Evolutionary conservation across 306 rosid genomes (phyloP).

Genomic region (Fragaria vesca): DNA sequence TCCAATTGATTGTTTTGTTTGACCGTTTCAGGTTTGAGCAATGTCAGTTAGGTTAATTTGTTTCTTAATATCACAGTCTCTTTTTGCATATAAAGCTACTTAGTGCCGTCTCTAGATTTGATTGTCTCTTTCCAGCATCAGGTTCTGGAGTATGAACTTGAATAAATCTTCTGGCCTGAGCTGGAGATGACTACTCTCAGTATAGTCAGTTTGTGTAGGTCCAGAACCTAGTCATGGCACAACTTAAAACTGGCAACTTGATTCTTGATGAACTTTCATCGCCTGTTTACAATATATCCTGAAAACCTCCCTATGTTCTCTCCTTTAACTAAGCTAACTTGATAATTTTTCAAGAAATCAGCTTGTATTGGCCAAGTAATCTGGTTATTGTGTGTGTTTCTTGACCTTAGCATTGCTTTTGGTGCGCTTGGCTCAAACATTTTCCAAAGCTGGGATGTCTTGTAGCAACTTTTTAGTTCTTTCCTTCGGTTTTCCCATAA

Average conservation of each 20-base stretch:
- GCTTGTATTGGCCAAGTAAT: background rate
- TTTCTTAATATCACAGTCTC: background rate
- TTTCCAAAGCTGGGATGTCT: background rate
- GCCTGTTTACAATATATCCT: background rate
- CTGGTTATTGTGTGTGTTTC: background rate
- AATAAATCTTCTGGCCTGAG: background rate
- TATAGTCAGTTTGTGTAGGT: background rate
- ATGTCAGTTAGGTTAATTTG: background rate
- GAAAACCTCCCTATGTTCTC: background rate
- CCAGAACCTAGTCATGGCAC: background rate
- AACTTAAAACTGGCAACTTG: background rate
- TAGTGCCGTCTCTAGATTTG: background rate
- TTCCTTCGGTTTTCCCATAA: background rate
- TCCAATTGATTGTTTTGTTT: background rate
- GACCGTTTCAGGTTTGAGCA: background rate
- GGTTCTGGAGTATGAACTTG: background rate
- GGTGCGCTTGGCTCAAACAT: background rate
- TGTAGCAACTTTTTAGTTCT: background rate
- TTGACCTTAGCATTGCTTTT: background rate
- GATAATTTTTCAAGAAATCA: background rate
- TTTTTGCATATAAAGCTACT: background rate
- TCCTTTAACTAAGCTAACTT: background rate
- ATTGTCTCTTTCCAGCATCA: background rate
- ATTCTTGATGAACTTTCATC: background rate
- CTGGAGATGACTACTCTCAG: background rate